phyloP scores from a whole-genome alignment of 495 filamentous ascomycete species.

The Penicillium atrosanguineum region DNA sequence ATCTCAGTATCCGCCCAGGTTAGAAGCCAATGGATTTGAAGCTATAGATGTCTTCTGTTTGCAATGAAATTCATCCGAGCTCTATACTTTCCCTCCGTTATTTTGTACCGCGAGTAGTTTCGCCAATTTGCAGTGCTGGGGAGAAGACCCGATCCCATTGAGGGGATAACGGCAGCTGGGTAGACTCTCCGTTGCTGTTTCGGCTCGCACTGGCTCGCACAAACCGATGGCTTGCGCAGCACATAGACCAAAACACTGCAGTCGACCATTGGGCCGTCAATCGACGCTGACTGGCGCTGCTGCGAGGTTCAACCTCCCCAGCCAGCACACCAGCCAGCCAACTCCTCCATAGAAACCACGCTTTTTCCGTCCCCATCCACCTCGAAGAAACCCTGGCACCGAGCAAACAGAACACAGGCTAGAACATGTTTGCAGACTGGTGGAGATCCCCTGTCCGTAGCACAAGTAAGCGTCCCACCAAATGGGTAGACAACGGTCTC shows the following conservation, averaged over 20 bases:
- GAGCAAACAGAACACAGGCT: conserved; percentile 74
- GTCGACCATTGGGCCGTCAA: not conserved
- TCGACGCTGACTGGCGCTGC: not conserved
- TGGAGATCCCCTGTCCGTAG: conserved; percentile 29
- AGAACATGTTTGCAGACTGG: conserved; percentile 89
- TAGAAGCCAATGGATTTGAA: not conserved
- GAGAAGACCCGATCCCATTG: not conserved
- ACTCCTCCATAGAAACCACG: conserved; percentile 57
- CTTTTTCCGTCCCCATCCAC: conserved; percentile 53
- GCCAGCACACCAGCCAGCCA: conserved; percentile 75
- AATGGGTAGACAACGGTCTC: conserved; percentile 35
- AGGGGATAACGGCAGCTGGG: not conserved
- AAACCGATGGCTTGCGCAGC: not conserved
- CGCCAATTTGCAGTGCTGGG: not conserved
- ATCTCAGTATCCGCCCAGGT: not conserved
- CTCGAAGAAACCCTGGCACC: conserved; percentile 57
- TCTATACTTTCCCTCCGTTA: not conserved
- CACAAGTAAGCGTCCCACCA: conserved; percentile 48
- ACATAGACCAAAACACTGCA: not conserved
- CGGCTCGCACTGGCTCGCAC: not conserved
- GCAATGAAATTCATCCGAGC: not conserved
- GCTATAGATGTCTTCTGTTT: not conserved
- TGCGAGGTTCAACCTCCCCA: conserved; percentile 42
- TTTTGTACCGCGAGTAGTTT: not conserved
- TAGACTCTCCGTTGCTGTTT: not conserved